Evolutionary conservation across 2,329 filamentous ascomycete genomes (phyloP).

Genomic region (Microsporum audouinii): DNA sequence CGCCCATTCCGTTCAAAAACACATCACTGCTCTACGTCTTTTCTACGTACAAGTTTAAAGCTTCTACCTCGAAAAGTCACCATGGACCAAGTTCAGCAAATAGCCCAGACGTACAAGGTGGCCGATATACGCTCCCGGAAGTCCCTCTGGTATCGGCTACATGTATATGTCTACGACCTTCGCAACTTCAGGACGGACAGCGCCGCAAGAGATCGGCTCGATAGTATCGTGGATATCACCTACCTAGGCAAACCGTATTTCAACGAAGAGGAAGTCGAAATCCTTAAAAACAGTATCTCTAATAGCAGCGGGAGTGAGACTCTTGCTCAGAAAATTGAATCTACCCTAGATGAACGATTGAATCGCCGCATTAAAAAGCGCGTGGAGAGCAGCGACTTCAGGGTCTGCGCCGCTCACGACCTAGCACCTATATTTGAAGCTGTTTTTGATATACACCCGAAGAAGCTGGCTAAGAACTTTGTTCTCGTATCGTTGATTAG

Average conservation of each 20-base stretch:
- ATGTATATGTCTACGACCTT: conserved; percentile 19
- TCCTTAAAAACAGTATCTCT: conserved; percentile 3
- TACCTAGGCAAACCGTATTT: conserved; percentile 20
- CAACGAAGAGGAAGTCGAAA: conserved; percentile 12
- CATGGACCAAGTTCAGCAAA: neutral
- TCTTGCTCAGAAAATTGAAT: conserved; percentile 4
- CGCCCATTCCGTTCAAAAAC: neutral
- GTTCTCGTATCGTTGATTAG: neutral
- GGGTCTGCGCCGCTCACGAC: conserved; percentile 28
- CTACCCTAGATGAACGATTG: neutral
- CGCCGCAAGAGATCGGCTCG: conserved; percentile 13
- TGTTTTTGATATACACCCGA: conserved; percentile 20
- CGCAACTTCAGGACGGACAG: conserved; percentile 13
- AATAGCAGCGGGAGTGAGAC: neutral
- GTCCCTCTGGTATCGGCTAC: conserved; percentile 18
- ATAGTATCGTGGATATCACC: conserved; percentile 14
- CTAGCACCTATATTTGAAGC: conserved; percentile 22
- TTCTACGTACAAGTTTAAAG: neutral
- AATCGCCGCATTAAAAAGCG: conserved; percentile 23
- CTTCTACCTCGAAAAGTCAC: neutral
- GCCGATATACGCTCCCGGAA: conserved; percentile 6
- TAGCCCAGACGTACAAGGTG: conserved; percentile 3
- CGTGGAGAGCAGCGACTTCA: conserved; percentile 20
- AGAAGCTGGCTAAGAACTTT: conserved; percentile 16
- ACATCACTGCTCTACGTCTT: neutral